phyloP scores from a whole-genome alignment of 345 rosid species.

The Moricandia arvensis region DNA sequence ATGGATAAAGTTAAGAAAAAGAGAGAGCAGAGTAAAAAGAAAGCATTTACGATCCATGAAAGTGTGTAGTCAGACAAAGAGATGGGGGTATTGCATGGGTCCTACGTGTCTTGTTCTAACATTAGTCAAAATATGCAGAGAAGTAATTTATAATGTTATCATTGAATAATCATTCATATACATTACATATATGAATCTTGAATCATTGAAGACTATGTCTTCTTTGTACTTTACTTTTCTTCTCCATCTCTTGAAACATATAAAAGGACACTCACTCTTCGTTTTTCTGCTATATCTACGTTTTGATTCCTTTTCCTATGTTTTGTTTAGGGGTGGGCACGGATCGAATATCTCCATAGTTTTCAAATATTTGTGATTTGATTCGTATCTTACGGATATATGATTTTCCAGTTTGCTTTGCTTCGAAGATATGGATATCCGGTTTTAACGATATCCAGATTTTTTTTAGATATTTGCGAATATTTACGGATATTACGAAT shows the following conservation, averaged over 20 bases:
- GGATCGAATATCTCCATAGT: too few relatives aligned
- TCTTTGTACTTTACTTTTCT: constrained; percentile 36
- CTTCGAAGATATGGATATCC: too few relatives aligned
- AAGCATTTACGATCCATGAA: constrained; percentile 43
- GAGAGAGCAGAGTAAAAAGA: constrained; percentile 26
- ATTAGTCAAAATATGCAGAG: constrained; percentile 10
- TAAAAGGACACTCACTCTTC: constrained; percentile 11
- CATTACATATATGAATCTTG: constrained; percentile 2
- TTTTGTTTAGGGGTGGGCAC: background rate
- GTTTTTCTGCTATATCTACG: constrained; percentile 31
- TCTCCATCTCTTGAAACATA: constrained; percentile 24
- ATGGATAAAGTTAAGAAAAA: constrained; percentile 36
- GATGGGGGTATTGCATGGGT: constrained; percentile 39
- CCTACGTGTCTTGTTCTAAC: constrained; percentile 35
- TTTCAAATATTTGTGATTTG: too few relatives aligned
- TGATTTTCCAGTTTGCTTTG: too few relatives aligned
- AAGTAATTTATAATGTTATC: constrained; percentile 4
- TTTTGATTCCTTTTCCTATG: constrained; percentile 21
- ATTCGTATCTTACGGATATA: too few relatives aligned
- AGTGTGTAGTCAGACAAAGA: constrained; percentile 34
- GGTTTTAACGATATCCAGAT: too few relatives aligned
- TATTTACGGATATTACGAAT: too few relatives aligned
- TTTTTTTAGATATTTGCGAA: too few relatives aligned
- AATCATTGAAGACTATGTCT: constrained; percentile 39
- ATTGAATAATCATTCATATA: constrained; percentile 30